phyloP scores from a whole-genome alignment of 352 stramenopile species.

The Pythium insidiosum region DNA sequence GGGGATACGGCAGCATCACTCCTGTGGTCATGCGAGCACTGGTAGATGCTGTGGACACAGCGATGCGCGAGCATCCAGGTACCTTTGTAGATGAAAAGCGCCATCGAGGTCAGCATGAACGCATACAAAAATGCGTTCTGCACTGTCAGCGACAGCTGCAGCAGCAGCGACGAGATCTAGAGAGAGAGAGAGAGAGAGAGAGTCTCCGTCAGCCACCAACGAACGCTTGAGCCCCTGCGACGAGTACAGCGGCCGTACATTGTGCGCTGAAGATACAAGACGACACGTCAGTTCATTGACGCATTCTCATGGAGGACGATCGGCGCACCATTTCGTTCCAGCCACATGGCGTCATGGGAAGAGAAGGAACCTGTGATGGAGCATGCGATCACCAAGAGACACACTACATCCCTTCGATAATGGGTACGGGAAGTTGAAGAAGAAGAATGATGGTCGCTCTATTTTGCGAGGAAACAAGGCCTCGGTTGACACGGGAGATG shows the following conservation, averaged over 20 bases:
- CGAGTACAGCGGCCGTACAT: not conserved
- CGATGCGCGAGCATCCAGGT: not conserved
- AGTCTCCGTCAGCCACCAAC: not conserved
- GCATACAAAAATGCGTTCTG: constrained; percentile 61
- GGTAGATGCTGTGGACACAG: constrained; percentile 9
- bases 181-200: not conserved
- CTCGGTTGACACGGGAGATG: no score
- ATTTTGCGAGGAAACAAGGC: no score
- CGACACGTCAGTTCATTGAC: not conserved
- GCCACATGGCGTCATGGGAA: not conserved
- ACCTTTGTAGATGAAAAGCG: constrained; percentile 74
- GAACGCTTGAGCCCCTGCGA: no score
- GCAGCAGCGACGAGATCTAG: constrained; percentile 36
- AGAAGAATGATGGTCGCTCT: not conserved
- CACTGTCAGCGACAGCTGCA: constrained; percentile 64
- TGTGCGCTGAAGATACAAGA: not conserved
- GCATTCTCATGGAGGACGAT: not conserved
- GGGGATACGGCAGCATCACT: constrained; percentile 34
- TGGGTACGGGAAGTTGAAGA: no score
- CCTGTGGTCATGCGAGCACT: constrained; percentile 12
- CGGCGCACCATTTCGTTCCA: not conserved
- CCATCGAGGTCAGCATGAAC: constrained; percentile 40
- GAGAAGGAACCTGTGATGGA: no score
- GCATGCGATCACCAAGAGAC: no score
- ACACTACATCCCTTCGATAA: no score